Base-by-base conservation (phyloP, 768 basidiomycete species). In the Leucocoprinus leucothites region DNA sequence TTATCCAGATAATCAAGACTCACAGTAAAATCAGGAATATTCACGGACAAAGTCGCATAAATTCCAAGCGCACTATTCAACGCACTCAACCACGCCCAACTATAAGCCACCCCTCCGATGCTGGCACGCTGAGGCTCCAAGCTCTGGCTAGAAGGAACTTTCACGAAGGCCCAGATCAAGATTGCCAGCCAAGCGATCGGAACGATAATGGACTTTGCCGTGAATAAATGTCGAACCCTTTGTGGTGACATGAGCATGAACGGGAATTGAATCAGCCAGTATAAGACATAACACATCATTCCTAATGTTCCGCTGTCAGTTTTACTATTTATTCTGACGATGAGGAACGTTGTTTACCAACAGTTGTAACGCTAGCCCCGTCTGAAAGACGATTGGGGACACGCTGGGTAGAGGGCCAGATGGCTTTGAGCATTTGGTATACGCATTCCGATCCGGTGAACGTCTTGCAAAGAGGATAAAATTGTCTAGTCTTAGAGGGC, bases 1-100 rank as follows among this genome's bases (percentile, higher is more conserved):
- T 31, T 11, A n/a, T 31, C 31, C 31, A 31, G 31, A 31, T n/a
- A 31, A 31, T 31, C 31, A n/a, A n/a, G n/a, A 58, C 67, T 42
- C 54, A 71, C 67, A 42, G 91, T 91, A 64, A 95, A 92, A 69
- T 95, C 93, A 1, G 91, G 86, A 57, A 92, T 91, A 63, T 92
- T 92, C 59, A 89, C 85, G 0, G 85, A 78, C 16, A 89, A 71
- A 9, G 86, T 89, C 3, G 85, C 71, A 67, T 86, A 94, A 58
- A 82, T 80, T 0, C 89, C 90, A 19, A 94, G 69, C 1, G 86
- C 86, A 49, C 86, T 84, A 64, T 92, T 94, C 57, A 96, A 63
- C 0, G 85, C 82, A 51, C 77, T 77, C 47, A 96, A 70, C 89
- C 89, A 94, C 1, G 82, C 87, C 87, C 89, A 91, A n/a, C 80